Evolutionary conservation across 305 asterid genomes (phyloP).

Genomic region (Fraxinus albicans): DNA sequence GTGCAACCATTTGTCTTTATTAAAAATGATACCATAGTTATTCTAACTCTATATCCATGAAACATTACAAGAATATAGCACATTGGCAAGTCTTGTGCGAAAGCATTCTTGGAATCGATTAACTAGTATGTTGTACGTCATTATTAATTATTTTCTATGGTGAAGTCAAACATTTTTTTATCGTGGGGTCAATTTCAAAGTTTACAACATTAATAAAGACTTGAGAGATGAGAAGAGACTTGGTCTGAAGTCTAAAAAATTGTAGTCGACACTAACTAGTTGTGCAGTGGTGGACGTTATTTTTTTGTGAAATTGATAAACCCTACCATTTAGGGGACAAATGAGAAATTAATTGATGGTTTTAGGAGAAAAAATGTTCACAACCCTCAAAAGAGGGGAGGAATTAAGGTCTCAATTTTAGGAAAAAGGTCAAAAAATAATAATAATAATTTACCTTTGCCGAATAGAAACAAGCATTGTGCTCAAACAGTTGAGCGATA

Average conservation of each 20-base stretch:
- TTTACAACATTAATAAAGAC: background rate
- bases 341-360: background rate
- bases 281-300: background rate
- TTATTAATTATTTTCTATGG: background rate
- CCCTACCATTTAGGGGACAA: background rate
- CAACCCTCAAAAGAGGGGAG: background rate
- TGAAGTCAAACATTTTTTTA: background rate
- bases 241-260: background rate
- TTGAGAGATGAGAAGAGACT: background rate
- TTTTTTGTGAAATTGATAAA: background rate
- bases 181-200: background rate
- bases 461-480: background rate
- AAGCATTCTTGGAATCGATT: background rate
- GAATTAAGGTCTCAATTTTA: background rate
- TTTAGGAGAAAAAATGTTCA: background rate
- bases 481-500: background rate
- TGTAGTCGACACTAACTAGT: background rate
- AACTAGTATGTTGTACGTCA: background rate
- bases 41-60: background rate
- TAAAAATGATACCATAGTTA: background rate
- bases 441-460: background rate
- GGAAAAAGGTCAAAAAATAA: background rate
- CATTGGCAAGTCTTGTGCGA: background rate
- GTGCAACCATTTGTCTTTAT: background rate
- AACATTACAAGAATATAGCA: background rate